A percentile compares a stretch with the other conserved stretches of the same genome.
Evolutionary conservation across 257 asterid species (phyloP).

Genomic region (Solanum ossicruentum): DNA sequence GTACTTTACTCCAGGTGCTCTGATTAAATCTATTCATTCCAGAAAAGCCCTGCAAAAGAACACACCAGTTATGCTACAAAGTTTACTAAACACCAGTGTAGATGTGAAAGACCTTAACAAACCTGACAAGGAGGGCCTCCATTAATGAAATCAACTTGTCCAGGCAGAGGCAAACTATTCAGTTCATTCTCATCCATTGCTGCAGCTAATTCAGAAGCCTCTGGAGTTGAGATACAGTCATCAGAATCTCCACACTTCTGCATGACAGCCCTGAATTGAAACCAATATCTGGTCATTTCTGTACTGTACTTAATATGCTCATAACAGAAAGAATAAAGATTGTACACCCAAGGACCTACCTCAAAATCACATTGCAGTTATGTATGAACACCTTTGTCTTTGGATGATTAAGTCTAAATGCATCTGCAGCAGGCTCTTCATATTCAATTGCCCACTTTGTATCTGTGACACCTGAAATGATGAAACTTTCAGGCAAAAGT

Average conservation of each 20-base stretch:
- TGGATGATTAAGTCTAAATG: constrained; percentile 87
- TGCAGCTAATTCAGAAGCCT: constrained; percentile 77
- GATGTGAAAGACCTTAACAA: constrained; percentile 5
- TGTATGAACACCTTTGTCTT: constrained; percentile 58
- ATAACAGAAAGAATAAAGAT: not conserved
- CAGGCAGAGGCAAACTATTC: constrained; percentile 71
- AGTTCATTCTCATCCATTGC: constrained; percentile 40
- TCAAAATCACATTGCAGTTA: constrained; percentile 82
- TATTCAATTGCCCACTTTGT: constrained; percentile 98
- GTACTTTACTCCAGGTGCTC: constrained; percentile 97
- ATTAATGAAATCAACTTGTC: constrained; percentile 90
- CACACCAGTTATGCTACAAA: not conserved
- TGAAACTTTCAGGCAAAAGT: not conserved
- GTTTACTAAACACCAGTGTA: constrained; percentile 3
- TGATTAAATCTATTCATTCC: constrained; percentile 93
- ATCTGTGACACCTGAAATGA: constrained; percentile 40
- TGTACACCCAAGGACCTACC: constrained; percentile 23
- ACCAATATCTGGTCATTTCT: not conserved
- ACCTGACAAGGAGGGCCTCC: constrained; percentile 99
- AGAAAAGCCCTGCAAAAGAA: constrained; percentile 70
- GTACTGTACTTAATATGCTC: not conserved
- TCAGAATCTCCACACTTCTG: constrained; percentile 77
- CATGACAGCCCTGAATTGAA: constrained; percentile 76
- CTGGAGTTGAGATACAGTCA: constrained; percentile 81
- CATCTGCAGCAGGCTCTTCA: constrained; percentile 86